Conservation (phyloP, 768 basidiomycete genomes). For the Pisolithus tinctorius region DNA sequence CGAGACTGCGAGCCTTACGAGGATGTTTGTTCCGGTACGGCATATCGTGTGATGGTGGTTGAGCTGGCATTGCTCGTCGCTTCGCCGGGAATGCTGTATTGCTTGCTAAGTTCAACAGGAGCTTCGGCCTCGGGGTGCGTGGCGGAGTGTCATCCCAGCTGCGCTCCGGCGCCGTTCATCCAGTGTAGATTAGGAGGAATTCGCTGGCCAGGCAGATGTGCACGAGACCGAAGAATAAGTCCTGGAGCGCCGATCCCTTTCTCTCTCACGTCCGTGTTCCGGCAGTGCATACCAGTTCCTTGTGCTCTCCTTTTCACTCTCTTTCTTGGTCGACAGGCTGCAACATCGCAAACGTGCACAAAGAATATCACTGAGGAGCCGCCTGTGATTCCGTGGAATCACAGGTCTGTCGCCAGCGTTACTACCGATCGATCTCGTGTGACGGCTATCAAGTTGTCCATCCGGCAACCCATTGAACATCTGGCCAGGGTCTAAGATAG, state of each 20-base stretch:
- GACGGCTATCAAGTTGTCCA: conserved; percentile 12
- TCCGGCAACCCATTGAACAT: conserved; percentile 6
- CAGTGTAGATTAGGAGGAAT: neutral
- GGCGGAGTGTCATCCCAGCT: conserved; percentile 21
- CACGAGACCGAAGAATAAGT: conserved; percentile 11
- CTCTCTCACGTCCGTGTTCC: neutral
- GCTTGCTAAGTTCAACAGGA: conserved; percentile 2
- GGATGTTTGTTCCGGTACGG: no score
- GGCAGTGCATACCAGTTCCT: neutral
- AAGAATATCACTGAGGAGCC: conserved; percentile 6
- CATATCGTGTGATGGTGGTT: no score
- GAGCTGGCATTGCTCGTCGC: no score
- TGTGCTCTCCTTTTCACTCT: conserved; percentile 4
- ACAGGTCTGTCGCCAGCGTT: conserved; percentile 14
- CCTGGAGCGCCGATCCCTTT: neutral
- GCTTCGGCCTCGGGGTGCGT: conserved; percentile 4
- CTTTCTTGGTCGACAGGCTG: conserved; percentile 10
- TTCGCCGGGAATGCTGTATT: no score
- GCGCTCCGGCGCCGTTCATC: conserved; percentile 19
- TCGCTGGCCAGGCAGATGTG: conserved; percentile 3
- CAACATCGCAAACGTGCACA: conserved; percentile 8
- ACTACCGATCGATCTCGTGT: neutral
- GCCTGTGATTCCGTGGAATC: conserved; percentile 11
- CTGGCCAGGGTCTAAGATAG: neutral
- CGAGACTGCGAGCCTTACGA: neutral